phyloP scores from a whole-genome alignment of 148 eudicot species.

The Chenopodium quinoa region DNA sequence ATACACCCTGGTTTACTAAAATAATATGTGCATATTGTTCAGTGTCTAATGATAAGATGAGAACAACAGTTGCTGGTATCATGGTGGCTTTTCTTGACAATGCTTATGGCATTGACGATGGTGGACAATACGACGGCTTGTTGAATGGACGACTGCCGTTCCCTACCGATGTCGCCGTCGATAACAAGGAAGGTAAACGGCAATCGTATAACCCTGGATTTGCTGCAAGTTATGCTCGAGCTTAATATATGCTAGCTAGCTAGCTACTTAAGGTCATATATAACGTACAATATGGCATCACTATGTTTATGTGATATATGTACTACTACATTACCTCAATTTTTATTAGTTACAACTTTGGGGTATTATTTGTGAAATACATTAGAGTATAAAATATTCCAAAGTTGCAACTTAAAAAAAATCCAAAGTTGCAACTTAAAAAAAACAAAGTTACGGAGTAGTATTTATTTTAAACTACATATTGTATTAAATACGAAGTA shows the following conservation, averaged over 20 bases:
- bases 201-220: not conserved
- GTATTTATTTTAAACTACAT: too few relatives aligned
- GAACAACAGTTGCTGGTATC: slow-evolving; percentile 10
- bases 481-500: too few relatives aligned
- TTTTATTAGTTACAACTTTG: too few relatives aligned
- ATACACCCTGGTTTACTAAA: not conserved
- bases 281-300: too few relatives aligned
- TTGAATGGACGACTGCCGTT: not conserved
- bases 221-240: not conserved
- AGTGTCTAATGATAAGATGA: not conserved
- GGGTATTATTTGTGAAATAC: too few relatives aligned
- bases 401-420: too few relatives aligned
- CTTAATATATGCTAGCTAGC: not conserved
- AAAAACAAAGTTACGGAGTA: too few relatives aligned
- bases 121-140: not conserved
- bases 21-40: not conserved
- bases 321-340: too few relatives aligned
- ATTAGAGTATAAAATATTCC: too few relatives aligned
- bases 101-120: not conserved
- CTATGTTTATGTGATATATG: too few relatives aligned
- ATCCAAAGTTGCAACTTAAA: too few relatives aligned
- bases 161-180: not conserved
- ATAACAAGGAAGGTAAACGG: not conserved
- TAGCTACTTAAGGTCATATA: too few relatives aligned
- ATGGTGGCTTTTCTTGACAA: slow-evolving; percentile 11